Evolutionary conservation across 805 yeast species (phyloP).

Genomic region (Lipomyces yamadae): DNA sequence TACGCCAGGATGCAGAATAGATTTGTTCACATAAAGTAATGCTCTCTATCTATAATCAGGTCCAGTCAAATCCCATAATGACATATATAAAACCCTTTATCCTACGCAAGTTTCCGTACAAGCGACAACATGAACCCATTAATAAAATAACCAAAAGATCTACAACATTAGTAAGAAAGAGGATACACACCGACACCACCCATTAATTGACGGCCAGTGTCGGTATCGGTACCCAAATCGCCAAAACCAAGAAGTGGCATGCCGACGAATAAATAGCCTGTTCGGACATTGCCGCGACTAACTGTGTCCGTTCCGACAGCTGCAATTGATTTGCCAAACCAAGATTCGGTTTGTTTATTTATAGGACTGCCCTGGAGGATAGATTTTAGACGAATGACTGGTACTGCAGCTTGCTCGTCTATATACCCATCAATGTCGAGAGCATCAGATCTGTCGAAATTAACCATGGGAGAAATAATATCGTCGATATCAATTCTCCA

Average conservation of each 20-base stretch:
- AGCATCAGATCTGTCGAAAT: neutral
- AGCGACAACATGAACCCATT: neutral
- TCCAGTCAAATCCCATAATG: neutral
- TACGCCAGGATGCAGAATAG: too few relatives aligned
- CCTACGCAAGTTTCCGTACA: neutral
- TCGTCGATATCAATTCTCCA: slow-evolving; percentile 48
- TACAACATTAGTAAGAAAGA: neutral
- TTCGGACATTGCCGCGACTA: neutral
- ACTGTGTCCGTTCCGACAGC: slow-evolving; percentile 7
- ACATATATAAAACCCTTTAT: neutral
- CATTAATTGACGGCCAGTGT: slow-evolving; percentile 5
- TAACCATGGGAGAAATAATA: slow-evolving; percentile 5
- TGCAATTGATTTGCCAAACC: slow-evolving; percentile 31
- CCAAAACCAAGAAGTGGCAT: slow-evolving; percentile 32
- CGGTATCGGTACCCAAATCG: slow-evolving; percentile 15
- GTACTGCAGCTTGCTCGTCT: neutral
- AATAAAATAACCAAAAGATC: neutral
- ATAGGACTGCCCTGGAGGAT: slow-evolving; percentile 14
- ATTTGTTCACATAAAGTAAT: neutral
- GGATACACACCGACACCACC: slow-evolving; percentile 32
- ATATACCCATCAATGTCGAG: neutral
- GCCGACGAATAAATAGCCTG: slow-evolving; percentile 31
- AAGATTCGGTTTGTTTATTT: slow-evolving; percentile 24
- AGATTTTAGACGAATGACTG: slow-evolving; percentile 22
- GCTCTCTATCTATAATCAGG: neutral